Evolutionary conservation across 768 basidiomycete species (phyloP).

Genomic region (Lentinula sp.): DNA sequence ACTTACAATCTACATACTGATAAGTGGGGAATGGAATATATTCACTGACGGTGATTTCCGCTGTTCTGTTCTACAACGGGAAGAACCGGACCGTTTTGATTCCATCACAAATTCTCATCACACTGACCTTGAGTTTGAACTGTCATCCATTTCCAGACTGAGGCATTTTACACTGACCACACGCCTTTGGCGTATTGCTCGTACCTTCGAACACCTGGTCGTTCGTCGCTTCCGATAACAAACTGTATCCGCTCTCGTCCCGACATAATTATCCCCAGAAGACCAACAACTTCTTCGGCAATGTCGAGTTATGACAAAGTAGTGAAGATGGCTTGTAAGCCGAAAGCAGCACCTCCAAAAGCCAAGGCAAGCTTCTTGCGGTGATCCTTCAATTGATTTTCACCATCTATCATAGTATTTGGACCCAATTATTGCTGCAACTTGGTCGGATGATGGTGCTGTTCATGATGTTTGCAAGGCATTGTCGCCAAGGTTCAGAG

Average conservation of each 20-base stretch:
- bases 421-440: conserved; percentile 92
- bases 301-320: conserved; percentile 88
- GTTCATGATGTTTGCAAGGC: conserved; percentile 92
- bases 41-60: not conserved
- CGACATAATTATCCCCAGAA: not conserved
- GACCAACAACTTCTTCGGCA: not conserved
- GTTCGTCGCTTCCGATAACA: not conserved
- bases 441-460: conserved; percentile 94
- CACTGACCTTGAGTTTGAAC: not conserved
- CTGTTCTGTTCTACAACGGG: not conserved
- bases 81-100: not conserved
- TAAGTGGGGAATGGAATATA: not conserved
- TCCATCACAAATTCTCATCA: not conserved
- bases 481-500: conserved; percentile 75
- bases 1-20: not conserved
- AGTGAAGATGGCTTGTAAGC: conserved; percentile 95
- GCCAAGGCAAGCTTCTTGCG: conserved; percentile 57
- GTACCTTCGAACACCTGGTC: not conserved
- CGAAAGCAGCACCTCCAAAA: conserved; percentile 93
- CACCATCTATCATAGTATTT: conserved; percentile 60
- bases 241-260: not conserved
- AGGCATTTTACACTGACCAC: not conserved
- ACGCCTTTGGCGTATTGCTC: not conserved
- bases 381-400: conserved; percentile 4
- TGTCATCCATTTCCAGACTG: not conserved